Base-by-base conservation (phyloP, 2,329 filamentous ascomycete genomes). In the Aspergillus brunneoviolaceus region DNA sequence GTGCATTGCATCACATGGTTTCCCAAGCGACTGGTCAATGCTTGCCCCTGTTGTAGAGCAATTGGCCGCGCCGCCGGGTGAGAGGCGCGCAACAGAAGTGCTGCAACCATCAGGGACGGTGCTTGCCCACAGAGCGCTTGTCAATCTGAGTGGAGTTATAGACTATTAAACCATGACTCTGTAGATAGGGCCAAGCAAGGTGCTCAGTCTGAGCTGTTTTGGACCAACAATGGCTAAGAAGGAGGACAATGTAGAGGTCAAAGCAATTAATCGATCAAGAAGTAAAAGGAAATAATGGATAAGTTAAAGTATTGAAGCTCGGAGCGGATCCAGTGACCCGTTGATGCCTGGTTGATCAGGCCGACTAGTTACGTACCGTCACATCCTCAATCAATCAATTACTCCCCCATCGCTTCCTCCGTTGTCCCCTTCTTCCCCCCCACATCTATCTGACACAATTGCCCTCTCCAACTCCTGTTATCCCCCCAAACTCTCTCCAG, bases 11-110 rank as follows among this genome's bases (percentile, higher is more conserved):
- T 45, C 1, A 35, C 14, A 35, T 49, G 49, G 29, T 55, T 35
- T 31, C 59, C 58, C 19, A 58, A 48, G 39, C 58, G 61, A 49
- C 51, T 63, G 21, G 49, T 48, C 31, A 57, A 49, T 33, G 52
- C 35, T 4, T 42, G 54, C 39, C 57, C 47, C 52, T 57, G 23
- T 29, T 48, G 58, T 33, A 53, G 59, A 52, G 49, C 51, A 55
- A 57, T 57, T 27, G 59, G 62, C 56, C 68, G 69, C 65, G 65
- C 61, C 53, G 65, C 66, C 59, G 60, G 65, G 27, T 61, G 58
- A 54, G 69, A 67, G 64, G 67, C 62, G 61, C 70, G 71, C 59
- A 72, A 65, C 60, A 74, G 68, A 47, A 67, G 68, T 68, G 70
- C 65, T 59, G 69, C 67, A 49, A 69, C 70, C 73, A 76, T 75